phyloP scores from a whole-genome alignment of 768 basidiomycete species.

The Mrakia blollopis region DNA sequence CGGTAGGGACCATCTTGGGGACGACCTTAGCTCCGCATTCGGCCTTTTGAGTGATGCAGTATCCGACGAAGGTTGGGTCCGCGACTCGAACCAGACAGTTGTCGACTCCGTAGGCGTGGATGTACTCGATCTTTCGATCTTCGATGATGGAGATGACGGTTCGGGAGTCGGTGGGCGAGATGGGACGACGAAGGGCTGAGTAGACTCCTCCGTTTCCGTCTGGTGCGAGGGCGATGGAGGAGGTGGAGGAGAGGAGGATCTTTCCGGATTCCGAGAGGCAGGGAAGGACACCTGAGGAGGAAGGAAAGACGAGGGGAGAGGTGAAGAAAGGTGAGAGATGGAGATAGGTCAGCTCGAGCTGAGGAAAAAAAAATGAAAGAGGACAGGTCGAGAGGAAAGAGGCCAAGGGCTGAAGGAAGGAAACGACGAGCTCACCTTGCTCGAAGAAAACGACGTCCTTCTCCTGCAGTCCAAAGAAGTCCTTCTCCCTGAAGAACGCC shows the following conservation, averaged over 20 bases:
- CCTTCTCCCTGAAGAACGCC: conserved; percentile 69
- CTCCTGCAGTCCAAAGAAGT: conserved; percentile 72
- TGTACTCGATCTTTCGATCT: conserved; percentile 69
- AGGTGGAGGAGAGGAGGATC: conserved; percentile 73
- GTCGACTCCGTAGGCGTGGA: conserved; percentile 96
- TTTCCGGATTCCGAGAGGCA: conserved; percentile 93
- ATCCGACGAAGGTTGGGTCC: conserved; percentile 94
- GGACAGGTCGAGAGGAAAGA: neutral
- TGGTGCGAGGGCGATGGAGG: conserved; percentile 85
- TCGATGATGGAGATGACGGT: conserved; percentile 81
- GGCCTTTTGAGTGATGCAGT: conserved; percentile 78
- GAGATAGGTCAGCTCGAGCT: neutral
- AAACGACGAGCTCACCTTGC: conserved; percentile 74
- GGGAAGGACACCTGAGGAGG: conserved; percentile 73
- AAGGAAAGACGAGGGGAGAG: neutral
- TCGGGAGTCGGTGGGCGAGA: conserved; percentile 54
- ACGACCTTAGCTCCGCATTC: conserved; percentile 97
- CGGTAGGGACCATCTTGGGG: conserved; percentile 75
- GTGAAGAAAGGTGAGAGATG: neutral
- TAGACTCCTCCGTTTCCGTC: conserved; percentile 98
- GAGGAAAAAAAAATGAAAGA: conserved; percentile 55
- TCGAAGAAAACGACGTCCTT: conserved; percentile 89
- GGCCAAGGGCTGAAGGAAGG: neutral
- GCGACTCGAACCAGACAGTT: conserved; percentile 97
- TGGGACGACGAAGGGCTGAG: conserved; percentile 76